Conservation (phyloP, 1,139 yeast genomes). For the Nakaseomyces bracarensis region DNA sequence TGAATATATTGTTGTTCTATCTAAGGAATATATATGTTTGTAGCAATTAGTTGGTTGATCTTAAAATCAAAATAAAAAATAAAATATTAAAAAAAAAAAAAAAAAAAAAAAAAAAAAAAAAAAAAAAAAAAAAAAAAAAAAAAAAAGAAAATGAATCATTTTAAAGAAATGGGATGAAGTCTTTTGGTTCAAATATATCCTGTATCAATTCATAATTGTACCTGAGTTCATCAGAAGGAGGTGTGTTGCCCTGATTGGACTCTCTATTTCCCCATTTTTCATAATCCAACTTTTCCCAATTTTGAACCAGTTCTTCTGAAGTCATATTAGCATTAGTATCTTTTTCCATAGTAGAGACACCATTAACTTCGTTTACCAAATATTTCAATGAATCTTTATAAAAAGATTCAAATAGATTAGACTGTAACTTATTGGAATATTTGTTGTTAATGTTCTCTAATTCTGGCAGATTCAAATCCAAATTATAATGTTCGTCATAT, state of each 20-base stretch:
- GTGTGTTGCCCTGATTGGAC: neutral
- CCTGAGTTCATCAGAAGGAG: neutral
- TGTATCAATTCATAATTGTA: slow-evolving; percentile 14
- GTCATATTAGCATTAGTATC: neutral
- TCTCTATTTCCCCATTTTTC: slow-evolving; percentile 7
- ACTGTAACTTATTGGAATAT: neutral
- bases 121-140: neutral
- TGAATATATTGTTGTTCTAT: too few relatives aligned
- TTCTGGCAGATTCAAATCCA: neutral
- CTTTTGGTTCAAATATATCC: slow-evolving; percentile 25
- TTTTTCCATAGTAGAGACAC: neutral
- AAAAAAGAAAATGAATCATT: neutral
- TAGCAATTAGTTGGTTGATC: neutral
- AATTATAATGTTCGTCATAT: slow-evolving; percentile 2
- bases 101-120: neutral
- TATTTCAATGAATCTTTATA: neutral
- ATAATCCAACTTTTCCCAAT: neutral
- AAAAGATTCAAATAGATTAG: slow-evolving; percentile 3
- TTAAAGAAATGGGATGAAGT: slow-evolving; percentile 12
- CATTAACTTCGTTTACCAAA: neutral
- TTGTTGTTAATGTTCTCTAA: neutral
- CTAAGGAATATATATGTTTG: too few relatives aligned
- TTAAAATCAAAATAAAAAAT: too few relatives aligned
- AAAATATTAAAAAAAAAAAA: neutral
- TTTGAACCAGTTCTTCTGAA: neutral